These are phyloP conservation scores for Stephanodiscus minutulus DNA, from an alignment of 108 stramenopile species.

Conservation along the genomic window DNA sequence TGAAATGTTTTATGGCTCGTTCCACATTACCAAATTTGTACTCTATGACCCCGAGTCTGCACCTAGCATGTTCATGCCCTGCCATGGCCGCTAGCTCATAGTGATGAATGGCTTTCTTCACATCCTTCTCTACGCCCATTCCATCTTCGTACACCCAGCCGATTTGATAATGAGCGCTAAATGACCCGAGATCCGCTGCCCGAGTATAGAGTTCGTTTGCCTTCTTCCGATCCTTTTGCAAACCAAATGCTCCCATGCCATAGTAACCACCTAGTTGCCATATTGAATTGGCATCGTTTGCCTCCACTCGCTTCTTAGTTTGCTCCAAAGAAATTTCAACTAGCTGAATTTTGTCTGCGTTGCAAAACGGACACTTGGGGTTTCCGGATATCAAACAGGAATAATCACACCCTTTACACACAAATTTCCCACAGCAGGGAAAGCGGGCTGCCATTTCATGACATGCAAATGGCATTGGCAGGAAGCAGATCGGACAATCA, in stretches of 20 bases:
- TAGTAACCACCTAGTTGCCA: slow-evolving; percentile 1
- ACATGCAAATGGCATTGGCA: not conserved
- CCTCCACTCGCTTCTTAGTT: slow-evolving; percentile 8
- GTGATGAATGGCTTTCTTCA: slow-evolving; percentile 21
- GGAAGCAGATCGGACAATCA: slow-evolving; percentile 2
- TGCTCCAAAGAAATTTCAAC: not conserved
- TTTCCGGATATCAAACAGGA: not conserved
- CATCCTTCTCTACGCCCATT: slow-evolving; percentile 1
- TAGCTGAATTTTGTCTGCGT: not conserved
- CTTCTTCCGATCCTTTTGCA: slow-evolving; percentile 1
- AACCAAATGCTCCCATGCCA: not conserved
- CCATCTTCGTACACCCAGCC: slow-evolving; percentile 5
- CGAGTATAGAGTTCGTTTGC: slow-evolving; percentile 1
- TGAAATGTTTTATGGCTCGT: slow-evolving; percentile 13
- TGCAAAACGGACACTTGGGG: not conserved
- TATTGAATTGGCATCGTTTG: slow-evolving; percentile 5
- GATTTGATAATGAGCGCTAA: not conserved
- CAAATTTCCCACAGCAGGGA: not conserved
- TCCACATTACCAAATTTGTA: not conserved
- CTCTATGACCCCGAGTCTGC: slow-evolving; percentile 6
- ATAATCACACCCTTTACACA: not conserved
- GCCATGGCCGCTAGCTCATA: slow-evolving; percentile 20
- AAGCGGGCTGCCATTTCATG: not conserved
- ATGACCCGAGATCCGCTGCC: slow-evolving; percentile 9
- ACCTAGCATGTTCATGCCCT: slow-evolving; percentile 13